Evolutionary conservation across 1,284 basidiomycete genomes (phyloP).

Genomic region (Cystobasidiaceae sp.): DNA sequence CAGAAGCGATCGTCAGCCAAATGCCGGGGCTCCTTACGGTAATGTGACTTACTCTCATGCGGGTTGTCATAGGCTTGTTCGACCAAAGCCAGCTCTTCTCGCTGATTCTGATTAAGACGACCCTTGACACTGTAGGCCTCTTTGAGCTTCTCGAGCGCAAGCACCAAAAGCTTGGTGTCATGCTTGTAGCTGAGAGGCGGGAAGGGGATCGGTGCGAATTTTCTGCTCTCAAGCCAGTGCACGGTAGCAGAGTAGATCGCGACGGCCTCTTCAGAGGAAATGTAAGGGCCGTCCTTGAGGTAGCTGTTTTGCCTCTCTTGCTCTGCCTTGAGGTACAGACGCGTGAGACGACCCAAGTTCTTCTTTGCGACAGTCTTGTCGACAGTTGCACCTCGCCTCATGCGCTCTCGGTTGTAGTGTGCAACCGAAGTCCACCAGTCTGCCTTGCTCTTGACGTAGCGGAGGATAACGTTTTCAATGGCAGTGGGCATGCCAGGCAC

Average conservation of each 20-base stretch:
- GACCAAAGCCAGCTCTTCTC: conserved; percentile 90
- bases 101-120: conserved; percentile 89
- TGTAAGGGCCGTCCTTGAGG: conserved; percentile 94
- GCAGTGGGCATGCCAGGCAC: conserved; percentile 96
- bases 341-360: conserved; percentile 59
- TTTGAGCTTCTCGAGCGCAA: conserved; percentile 92
- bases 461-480: conserved; percentile 97
- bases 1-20: conserved; percentile 24
- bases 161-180: conserved; percentile 89
- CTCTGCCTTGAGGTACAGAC: conserved; percentile 92
- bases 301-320: conserved; percentile 96
- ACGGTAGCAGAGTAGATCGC: conserved; percentile 96
- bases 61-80: conserved; percentile 96
- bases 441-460: conserved; percentile 98
- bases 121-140: conserved; percentile 98
- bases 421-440: conserved; percentile 97
- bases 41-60: conserved; percentile 64
- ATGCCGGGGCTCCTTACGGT: not conserved
- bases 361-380: conserved; percentile 99
- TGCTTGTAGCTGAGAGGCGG: conserved; percentile 97
- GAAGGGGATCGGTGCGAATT: conserved; percentile 96
- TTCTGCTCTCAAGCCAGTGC: conserved; percentile 93
- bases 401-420: conserved; percentile 56
- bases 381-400: conserved; percentile 89
- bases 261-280: conserved; percentile 93